These are phyloP conservation scores for Rossbeevera mucosa DNA, from an alignment of 768 basidiomycete genomes.

Conservation along the genomic window DNA sequence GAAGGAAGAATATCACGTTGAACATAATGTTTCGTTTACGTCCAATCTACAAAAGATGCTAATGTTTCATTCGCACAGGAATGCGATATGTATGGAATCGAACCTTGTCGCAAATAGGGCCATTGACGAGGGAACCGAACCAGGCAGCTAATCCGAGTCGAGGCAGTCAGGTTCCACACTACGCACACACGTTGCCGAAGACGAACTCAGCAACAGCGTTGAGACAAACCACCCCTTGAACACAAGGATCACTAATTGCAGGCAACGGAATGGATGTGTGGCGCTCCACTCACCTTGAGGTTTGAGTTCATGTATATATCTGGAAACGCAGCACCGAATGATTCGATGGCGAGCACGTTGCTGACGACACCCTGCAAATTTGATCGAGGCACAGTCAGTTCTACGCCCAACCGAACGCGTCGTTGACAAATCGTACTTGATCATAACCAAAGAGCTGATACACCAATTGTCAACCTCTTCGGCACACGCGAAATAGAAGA, in stretches of 20 bases:
- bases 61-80: neutral
- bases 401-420: neutral
- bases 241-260: neutral
- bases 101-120: conserved; percentile 31
- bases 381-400: neutral
- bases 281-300: conserved; percentile 19
- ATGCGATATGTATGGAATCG: neutral
- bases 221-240: conserved; percentile 32
- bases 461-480: neutral
- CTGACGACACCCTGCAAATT: conserved; percentile 28
- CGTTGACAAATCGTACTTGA: conserved; percentile 13
- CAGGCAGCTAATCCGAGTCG: conserved; percentile 30
- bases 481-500: neutral
- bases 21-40: conserved; percentile 26
- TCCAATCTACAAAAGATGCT: conserved; percentile 17
- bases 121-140: conserved; percentile 28
- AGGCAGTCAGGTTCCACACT: conserved; percentile 5
- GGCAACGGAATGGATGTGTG: neutral
- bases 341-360: conserved; percentile 32
- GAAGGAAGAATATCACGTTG: conserved; percentile 26
- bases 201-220: conserved; percentile 25
- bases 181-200: neutral
- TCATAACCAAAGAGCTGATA: conserved; percentile 31
- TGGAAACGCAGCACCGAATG: conserved; percentile 32
- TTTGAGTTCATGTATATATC: conserved; percentile 25